These are phyloP conservation scores for Sclerotinia glacialis DNA, from an alignment of 2,329 filamentous ascomycete genomes.

Conservation along the genomic window DNA sequence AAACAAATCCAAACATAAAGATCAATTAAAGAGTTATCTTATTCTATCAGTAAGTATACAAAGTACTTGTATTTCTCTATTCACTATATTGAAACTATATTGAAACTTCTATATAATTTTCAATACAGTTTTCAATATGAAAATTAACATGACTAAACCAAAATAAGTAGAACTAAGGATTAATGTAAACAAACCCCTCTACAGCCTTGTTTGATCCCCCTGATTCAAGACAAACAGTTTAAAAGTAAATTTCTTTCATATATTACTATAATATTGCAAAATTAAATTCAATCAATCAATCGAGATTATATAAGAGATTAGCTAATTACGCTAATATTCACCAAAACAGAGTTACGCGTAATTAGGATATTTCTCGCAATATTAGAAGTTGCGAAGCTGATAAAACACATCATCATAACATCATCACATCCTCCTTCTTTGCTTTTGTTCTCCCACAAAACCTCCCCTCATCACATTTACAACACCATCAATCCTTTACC, in stretches of 20 bases:
- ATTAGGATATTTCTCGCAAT: not conserved
- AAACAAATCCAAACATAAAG: no score
- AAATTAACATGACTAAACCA: not conserved
- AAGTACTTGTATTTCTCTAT: no score
- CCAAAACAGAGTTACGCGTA: not conserved
- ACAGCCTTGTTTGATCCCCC: not conserved
- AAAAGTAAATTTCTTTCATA: not conserved
- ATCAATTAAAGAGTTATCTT: no score
- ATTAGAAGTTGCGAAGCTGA: slow-evolving; percentile 3
- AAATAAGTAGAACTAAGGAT: not conserved
- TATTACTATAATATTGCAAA: no score
- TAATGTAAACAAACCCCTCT: not conserved
- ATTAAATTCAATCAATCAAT: not conserved
- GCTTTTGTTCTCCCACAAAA: not conserved
- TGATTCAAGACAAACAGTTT: not conserved
- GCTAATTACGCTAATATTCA: not conserved
- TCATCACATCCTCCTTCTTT: not conserved
- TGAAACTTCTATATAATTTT: no score
- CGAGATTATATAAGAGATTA: not conserved
- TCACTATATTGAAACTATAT: no score
- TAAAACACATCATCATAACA: not conserved
- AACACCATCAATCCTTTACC: not conserved
- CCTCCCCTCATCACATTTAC: not conserved
- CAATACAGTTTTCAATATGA: no score
- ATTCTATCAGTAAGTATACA: no score